Conservation (phyloP, 192 early-diverging fungal species). For the Obelidium mucronatum region DNA sequence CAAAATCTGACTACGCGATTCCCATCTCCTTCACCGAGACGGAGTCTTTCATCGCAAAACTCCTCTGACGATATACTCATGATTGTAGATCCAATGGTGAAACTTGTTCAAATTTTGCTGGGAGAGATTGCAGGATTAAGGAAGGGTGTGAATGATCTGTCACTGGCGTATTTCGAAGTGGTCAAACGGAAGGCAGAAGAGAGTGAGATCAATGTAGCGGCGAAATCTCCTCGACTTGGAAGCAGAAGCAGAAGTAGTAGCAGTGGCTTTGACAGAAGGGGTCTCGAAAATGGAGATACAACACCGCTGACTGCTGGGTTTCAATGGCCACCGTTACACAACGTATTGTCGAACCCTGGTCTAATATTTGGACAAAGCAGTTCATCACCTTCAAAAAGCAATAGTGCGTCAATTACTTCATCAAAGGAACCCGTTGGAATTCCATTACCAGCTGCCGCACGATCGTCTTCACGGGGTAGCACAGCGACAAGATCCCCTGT, state of each 20-base stretch:
- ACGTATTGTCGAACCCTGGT: background rate
- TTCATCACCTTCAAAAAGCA: too few species aligned
- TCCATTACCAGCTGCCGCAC: too few species aligned
- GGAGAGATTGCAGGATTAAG: constrained; percentile 34
- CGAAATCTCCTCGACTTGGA: background rate
- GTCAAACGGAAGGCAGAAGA: constrained; percentile 31
- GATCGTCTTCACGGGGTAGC: too few species aligned
- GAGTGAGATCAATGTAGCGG: background rate
- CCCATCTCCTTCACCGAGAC: constrained; percentile 8
- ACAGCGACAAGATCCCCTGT: too few species aligned
- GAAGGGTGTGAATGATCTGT: constrained; percentile 43
- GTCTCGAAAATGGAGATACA: background rate
- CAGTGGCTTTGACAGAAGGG: background rate
- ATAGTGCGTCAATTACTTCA: too few species aligned
- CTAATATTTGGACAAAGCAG: background rate
- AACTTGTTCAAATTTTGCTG: constrained; percentile 45
- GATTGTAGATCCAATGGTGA: constrained; percentile 42
- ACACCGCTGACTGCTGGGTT: too few species aligned
- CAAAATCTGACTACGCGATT: constrained; percentile 39
- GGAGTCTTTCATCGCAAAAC: background rate
- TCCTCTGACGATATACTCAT: background rate
- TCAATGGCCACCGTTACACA: background rate
- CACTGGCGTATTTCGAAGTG: constrained; percentile 47
- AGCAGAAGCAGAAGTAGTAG: background rate
- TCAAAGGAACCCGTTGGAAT: too few species aligned